phyloP scores from a whole-genome alignment of 345 rosid species.

The Anacardium occidentale region DNA sequence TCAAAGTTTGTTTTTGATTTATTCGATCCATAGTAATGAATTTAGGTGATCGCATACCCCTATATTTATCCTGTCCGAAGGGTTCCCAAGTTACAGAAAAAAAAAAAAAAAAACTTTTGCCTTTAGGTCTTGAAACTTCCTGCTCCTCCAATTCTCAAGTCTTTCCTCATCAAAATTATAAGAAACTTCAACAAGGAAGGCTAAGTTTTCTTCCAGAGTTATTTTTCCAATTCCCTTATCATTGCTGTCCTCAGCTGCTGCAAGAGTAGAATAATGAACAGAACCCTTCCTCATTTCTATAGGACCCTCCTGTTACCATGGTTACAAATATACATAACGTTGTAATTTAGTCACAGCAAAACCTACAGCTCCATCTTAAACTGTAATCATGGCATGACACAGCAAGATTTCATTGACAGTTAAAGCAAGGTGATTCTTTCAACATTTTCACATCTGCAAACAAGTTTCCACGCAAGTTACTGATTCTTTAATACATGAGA shows the following conservation, averaged over 20 bases:
- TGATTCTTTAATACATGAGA: neutral
- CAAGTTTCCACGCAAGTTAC: neutral
- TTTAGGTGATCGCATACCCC: no score
- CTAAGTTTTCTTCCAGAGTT: conserved; percentile 63
- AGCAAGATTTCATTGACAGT: neutral
- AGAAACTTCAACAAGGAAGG: conserved; percentile 61
- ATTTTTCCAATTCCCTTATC: conserved; percentile 29
- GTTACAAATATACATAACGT: neutral
- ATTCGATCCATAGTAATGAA: no score
- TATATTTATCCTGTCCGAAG: no score
- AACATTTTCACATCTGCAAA: neutral
- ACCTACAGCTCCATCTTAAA: neutral
- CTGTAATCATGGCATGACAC: neutral
- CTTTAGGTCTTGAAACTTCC: conserved; percentile 60
- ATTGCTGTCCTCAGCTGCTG: conserved; percentile 21
- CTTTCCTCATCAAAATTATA: conserved; percentile 36
- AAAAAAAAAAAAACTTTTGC: conserved; percentile 65
- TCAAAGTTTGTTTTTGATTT: no score
- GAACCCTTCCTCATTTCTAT: conserved; percentile 18
- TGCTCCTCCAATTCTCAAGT: no score
- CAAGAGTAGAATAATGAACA: conserved; percentile 30
- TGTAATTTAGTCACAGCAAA: neutral
- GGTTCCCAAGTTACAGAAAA: conserved; percentile 53
- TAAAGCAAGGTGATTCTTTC: neutral
- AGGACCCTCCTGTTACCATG: conserved; percentile 20